Evolutionary conservation across 106 monocot species (phyloP), one percentile per base, ranked within the genome.

Genomic region (Dioscorea alata): DNA sequence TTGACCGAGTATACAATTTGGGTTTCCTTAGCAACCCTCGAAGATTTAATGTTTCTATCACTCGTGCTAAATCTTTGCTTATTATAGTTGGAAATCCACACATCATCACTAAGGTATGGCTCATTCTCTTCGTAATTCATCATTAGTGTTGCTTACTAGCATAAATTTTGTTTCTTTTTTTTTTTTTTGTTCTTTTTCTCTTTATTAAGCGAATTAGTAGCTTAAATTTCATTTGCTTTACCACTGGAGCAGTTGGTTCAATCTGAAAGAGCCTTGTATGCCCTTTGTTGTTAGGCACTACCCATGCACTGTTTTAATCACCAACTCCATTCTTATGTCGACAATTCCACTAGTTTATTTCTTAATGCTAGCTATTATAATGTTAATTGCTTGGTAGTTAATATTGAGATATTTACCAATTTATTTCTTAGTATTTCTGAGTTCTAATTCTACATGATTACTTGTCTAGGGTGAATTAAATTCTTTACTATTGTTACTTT

Each of bases 21-120:
- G 99, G 99, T 62, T 99, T 99, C 72, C 83, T 99, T 13, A 88
- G 76, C 65, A 90, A 99, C 64, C 83, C 82, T 33, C 69, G 79
- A 23, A 75, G 93, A 67, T 99, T 93, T 66, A 99, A 93, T 78
- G 99, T 99, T 69, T 86, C 99, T 1, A 79, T 93, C 33, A 99
- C 93, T 50, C 86, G 99, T 60, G 99, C 99, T 48, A 99, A 53
- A 70, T 77, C 90, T 35, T 88, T 93, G 80, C 87, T 99, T 25
- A 68, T 93, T 60, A 87, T 99, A 50, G 76, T 99, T 72, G 99
- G 99, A 71, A 99, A 99, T 76, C 99, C 99, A 54, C 87, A 90
- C 75, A 85, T 99, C 32, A 82, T 99, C 52, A 54, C 77, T 21
- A 83, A 87, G 99, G 99, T 93, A 73, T 1, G 50, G 12, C 32